Conservation (phyloP, 345 rosid species). For the Durio zibethinus region DNA sequence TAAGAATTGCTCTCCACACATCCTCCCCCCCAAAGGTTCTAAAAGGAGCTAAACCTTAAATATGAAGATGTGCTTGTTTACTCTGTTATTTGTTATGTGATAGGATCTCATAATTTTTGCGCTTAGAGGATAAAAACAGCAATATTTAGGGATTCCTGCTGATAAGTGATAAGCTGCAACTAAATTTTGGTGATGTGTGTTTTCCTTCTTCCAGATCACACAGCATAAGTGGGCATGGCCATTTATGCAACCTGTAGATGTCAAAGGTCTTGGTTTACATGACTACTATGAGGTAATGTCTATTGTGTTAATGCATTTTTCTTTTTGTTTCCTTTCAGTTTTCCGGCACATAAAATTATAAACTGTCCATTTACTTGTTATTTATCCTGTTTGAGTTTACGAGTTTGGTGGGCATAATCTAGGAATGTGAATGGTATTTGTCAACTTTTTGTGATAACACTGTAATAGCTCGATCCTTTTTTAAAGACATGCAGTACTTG, state of each 20-base stretch:
- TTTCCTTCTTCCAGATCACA: constrained; percentile 50
- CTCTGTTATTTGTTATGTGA: neutral
- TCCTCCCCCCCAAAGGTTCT: neutral
- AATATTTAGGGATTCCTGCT: neutral
- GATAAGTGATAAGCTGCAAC: neutral
- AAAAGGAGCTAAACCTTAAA: neutral
- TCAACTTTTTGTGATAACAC: neutral
- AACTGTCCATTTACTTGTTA: neutral
- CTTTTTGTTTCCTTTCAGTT: neutral
- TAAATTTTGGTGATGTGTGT: constrained; percentile 1
- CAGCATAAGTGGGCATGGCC: constrained; percentile 92
- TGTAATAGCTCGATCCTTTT: neutral
- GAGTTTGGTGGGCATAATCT: neutral
- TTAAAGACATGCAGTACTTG: neutral
- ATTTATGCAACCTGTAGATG: constrained; percentile 90
- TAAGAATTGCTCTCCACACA: neutral
- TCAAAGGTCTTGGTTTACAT: constrained; percentile 70
- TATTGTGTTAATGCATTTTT: neutral
- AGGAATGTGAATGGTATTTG: neutral
- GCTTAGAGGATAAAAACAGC: neutral
- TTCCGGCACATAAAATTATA: neutral
- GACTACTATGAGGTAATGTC: constrained; percentile 72
- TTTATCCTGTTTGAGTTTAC: neutral
- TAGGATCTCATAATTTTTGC: constrained; percentile 1
- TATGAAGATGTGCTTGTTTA: neutral